Base-by-base conservation (phyloP, 202 grass and related monocot genomes). In the Panicum hallii region DNA sequence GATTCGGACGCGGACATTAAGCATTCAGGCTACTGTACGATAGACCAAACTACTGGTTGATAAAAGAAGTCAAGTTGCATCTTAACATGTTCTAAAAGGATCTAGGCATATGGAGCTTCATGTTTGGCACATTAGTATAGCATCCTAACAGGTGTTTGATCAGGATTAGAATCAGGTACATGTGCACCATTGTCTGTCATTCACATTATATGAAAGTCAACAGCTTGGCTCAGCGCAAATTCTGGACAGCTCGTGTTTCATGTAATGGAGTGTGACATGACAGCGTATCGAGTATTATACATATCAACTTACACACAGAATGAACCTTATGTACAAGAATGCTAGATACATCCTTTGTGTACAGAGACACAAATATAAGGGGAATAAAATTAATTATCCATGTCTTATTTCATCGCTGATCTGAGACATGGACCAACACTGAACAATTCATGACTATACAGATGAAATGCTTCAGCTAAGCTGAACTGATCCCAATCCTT, bases 381-480 rank as follows among this genome's bases (percentile, higher is more conserved):
- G 10, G 67, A 77, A 60, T 20, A 80, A 43, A 72, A 65, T 8
- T 44, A 50, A 68, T 15, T 52, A 70, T 63, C 8, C 62, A 82
- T 34, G 52, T 54, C 72, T 65, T 62, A 66, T 84, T 76, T 75
- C 55, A 32, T 64, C 13, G 4, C 46, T 40, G 45, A 70, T 36
- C 41, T 72, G 20, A 62, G 38, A 87, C 34, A 79, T 74, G 36
- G 45, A 82, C 30, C 5, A 7, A 78, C 12, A 82, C 46, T 22
- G 20, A 86, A 62, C 7, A 80, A 71, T 62, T 26, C 54, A 80
- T 16, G 22, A 70, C 14, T 5, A 86, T 77, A 79, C 80, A 86
- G 61, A 63, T 50, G 43, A 81, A 86, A 88, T 81, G 56, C 55
- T 93, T 79, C 78, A 78, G 50, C 65, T 91, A 88, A 61, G 73